Conservation (phyloP, 2,329 filamentous ascomycete genomes). For the Trichoderma breve region DNA sequence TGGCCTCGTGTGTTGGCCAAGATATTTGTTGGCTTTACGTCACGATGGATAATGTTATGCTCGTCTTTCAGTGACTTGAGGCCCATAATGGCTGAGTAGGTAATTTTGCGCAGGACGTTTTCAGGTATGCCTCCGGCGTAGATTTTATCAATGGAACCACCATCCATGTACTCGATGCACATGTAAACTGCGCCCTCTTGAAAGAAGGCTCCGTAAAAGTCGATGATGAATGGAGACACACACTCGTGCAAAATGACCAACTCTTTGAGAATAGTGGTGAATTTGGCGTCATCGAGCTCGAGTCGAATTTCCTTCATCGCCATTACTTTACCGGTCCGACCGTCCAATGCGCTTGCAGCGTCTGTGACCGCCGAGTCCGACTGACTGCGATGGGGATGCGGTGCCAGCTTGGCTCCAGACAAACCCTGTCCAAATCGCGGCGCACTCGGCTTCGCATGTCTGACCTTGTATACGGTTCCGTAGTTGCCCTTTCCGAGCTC, state of each 20-base stretch:
- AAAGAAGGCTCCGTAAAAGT: conserved; percentile 98
- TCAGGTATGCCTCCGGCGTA: conserved; percentile 91
- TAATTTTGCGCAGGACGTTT: conserved; percentile 82
- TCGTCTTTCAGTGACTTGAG: conserved; percentile 93
- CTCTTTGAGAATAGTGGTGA: conserved; percentile 96
- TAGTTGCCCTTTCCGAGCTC: conserved; percentile 98
- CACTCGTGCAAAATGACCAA: conserved; percentile 94
- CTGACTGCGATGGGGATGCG: conserved; percentile 38
- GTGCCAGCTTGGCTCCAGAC: conserved; percentile 44
- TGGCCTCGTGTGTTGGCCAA: conserved; percentile 85
- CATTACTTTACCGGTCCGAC: conserved; percentile 78
- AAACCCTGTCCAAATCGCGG: conserved; percentile 60
- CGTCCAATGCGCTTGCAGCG: conserved; percentile 33
- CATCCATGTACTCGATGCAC: conserved; percentile 99
- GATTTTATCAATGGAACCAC: conserved; percentile 93
- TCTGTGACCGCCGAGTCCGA: conserved; percentile 37
- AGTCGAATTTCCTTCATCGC: conserved; percentile 98
- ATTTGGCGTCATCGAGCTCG: conserved; percentile 94
- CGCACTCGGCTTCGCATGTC: conserved; percentile 67
- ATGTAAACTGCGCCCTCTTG: conserved; percentile 99
- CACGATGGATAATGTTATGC: conserved; percentile 98
- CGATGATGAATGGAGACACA: conserved; percentile 92
- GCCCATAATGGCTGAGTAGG: conserved; percentile 83
- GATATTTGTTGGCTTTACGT: conserved; percentile 99
- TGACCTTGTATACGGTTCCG: conserved; percentile 94